Conservation (phyloP, 352 stramenopile genomes). For the Globisporangium middletonii region DNA sequence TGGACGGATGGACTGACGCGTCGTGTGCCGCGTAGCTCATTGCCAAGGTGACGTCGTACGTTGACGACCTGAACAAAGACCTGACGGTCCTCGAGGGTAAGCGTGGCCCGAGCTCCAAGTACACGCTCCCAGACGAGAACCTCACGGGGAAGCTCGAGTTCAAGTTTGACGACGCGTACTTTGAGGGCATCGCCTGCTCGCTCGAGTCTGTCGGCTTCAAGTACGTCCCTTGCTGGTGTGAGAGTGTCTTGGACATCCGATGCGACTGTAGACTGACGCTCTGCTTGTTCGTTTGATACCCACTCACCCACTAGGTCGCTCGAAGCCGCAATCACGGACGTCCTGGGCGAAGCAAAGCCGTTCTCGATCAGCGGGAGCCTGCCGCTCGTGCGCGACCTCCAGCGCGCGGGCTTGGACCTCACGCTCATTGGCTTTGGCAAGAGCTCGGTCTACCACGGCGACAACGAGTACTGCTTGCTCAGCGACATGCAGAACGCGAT, state of each 20-base stretch:
- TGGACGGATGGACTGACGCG: conserved; percentile 4
- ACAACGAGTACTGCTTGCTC: conserved; percentile 90
- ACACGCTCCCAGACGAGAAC: conserved; percentile 80
- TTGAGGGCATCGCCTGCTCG: conserved; percentile 91
- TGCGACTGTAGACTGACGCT: too few relatives aligned
- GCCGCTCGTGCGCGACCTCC: conserved; percentile 70
- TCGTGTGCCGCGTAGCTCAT: conserved; percentile 37
- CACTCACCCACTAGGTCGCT: conserved; percentile 29
- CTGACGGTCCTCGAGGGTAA: conserved; percentile 73
- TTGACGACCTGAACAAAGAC: conserved; percentile 83
- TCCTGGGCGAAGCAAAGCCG: conserved; percentile 79
- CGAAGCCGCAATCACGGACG: conserved; percentile 59
- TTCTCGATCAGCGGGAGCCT: conserved; percentile 90
- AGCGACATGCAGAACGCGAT: conserved; percentile 84
- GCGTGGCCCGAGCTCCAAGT: conserved; percentile 89
- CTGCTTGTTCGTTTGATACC: too few relatives aligned
- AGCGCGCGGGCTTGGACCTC: conserved; percentile 68
- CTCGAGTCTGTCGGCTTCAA: conserved; percentile 88
- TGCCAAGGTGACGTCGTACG: conserved; percentile 74
- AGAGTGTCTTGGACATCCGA: not conserved
- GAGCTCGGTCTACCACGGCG: conserved; percentile 86
- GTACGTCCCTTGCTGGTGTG: conserved; percentile 11
- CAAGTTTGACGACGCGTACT: conserved; percentile 72
- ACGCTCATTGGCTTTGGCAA: conserved; percentile 76
- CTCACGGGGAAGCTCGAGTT: conserved; percentile 83